Evolutionary conservation across 345 rosid genomes (phyloP).

Genomic region (Kernera saxatilis): DNA sequence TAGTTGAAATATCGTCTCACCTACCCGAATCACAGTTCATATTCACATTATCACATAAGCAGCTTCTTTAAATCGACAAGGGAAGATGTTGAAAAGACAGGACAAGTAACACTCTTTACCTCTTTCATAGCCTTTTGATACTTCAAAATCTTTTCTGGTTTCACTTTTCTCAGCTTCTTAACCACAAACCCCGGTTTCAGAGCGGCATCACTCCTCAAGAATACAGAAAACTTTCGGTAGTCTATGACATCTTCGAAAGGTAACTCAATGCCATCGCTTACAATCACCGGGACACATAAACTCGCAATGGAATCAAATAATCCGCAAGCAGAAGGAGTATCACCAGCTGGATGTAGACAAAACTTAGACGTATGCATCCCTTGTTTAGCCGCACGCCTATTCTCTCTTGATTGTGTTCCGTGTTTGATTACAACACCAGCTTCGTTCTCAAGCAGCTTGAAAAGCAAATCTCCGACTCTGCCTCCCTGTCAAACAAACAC

Average conservation of each 20-base stretch:
- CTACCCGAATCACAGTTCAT: conserved; percentile 28
- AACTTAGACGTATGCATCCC: conserved; percentile 90
- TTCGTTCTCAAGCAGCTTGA: conserved; percentile 66
- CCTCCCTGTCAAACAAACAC: conserved; percentile 50
- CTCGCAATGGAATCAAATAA: conserved; percentile 86
- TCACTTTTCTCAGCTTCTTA: conserved; percentile 48
- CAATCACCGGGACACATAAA: conserved; percentile 85
- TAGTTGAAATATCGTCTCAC: conserved; percentile 60
- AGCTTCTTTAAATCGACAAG: background rate
- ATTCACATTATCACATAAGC: background rate
- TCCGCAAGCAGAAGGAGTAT: conserved; percentile 84
- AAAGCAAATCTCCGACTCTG: conserved; percentile 66
- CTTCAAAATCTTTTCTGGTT: conserved; percentile 49
- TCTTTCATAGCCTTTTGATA: conserved; percentile 64
- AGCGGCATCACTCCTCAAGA: conserved; percentile 55
- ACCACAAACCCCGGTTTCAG: conserved; percentile 59
- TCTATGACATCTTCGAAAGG: conserved; percentile 89
- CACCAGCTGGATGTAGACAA: conserved; percentile 87
- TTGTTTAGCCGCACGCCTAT: conserved; percentile 54
- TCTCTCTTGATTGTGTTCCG: conserved; percentile 81
- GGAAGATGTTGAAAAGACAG: background rate
- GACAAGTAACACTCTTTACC: conserved; percentile 33
- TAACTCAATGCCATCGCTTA: conserved; percentile 76
- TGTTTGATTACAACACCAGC: conserved; percentile 67
- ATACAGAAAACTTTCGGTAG: conserved; percentile 67